Percentiles rank a stretch among this genome's conserved stretches.
Evolutionary conservation across 352 stramenopile genomes (phyloP).

Genomic region (Globisporangium yorkense): DNA sequence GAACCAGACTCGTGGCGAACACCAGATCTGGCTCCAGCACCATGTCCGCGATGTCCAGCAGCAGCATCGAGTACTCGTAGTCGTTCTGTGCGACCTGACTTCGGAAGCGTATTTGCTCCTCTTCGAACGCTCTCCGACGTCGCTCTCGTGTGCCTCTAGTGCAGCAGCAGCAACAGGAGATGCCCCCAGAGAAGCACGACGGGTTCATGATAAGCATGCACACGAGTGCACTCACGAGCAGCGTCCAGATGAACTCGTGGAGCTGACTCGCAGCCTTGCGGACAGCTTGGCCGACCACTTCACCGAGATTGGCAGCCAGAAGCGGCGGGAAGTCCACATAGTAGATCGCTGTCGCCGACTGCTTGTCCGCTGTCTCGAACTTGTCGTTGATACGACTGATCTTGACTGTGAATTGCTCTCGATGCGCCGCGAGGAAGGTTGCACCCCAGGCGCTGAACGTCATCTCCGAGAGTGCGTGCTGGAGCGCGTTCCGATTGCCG

Average conservation of each 20-base stretch:
- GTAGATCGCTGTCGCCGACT: constrained; percentile 21
- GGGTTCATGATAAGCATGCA: constrained; percentile 47
- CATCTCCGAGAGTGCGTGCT: constrained; percentile 26
- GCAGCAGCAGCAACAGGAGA: constrained; percentile 51
- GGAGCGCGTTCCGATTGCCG: constrained; percentile 31
- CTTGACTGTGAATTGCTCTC: constrained; percentile 29
- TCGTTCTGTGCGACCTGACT: constrained; percentile 63
- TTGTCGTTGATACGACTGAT: constrained; percentile 25
- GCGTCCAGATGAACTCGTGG: constrained; percentile 28
- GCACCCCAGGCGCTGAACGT: constrained; percentile 27
- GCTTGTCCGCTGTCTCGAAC: constrained; percentile 13
- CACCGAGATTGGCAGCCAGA: background rate
- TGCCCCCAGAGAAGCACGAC: constrained; percentile 27
- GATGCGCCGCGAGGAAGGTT: constrained; percentile 18
- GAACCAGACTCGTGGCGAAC: constrained; percentile 20
- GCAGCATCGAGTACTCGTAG: constrained; percentile 59
- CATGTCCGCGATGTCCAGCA: constrained; percentile 38
- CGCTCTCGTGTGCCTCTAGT: constrained; percentile 29
- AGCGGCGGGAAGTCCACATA: constrained; percentile 10
- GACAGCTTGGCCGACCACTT: constrained; percentile 15
- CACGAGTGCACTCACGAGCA: constrained; percentile 17
- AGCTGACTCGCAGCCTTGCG: constrained; percentile 21
- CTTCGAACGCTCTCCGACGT: constrained; percentile 33
- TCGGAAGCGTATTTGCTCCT: constrained; percentile 26
- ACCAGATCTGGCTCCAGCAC: constrained; percentile 40